Evolutionary conservation across 768 basidiomycete species (phyloP).

Genomic region (Collybia sp.): DNA sequence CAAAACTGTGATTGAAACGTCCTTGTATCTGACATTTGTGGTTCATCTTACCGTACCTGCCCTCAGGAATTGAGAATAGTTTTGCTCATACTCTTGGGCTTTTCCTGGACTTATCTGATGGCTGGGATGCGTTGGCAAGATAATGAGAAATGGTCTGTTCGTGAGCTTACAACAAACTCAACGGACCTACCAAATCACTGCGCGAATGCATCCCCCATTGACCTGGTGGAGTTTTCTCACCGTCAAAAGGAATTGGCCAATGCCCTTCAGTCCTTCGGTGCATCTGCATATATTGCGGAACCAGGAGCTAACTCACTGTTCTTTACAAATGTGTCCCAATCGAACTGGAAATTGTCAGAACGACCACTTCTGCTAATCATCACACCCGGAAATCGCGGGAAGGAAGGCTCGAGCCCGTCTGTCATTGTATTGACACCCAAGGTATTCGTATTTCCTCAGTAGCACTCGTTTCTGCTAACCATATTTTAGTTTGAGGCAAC

Average conservation of each 20-base stretch:
- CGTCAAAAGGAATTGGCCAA: conserved; percentile 55
- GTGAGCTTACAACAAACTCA: too few relatives aligned
- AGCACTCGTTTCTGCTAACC: neutral
- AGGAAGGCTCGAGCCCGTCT: too few relatives aligned
- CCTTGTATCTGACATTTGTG: too few relatives aligned
- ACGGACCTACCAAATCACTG: conserved; percentile 31
- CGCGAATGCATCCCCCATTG: conserved; percentile 43
- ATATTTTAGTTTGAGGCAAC: conserved; percentile 55
- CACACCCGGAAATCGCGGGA: conserved; percentile 26
- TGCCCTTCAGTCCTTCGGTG: conserved; percentile 42
- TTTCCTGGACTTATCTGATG: too few relatives aligned
- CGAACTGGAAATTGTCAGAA: conserved; percentile 71
- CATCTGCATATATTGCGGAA: conserved; percentile 73
- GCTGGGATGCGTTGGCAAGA: too few relatives aligned
- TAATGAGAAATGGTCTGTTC: too few relatives aligned
- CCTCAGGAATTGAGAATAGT: too few relatives aligned
- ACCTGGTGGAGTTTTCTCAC: conserved; percentile 34
- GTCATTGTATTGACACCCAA: conserved; percentile 57
- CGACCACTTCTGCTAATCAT: conserved; percentile 72
- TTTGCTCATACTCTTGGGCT: too few relatives aligned
- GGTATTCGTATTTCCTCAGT: conserved; percentile 11
- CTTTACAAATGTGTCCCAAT: conserved; percentile 64
- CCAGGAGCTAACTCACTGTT: conserved; percentile 69
- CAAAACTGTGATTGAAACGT: too few relatives aligned
- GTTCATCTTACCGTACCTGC: too few relatives aligned